Percentiles rank a stretch among this genome's conserved stretches.
These are phyloP conservation scores for Brettanomyces custersianus DNA, from an alignment of 805 yeast species.

Conservation along the genomic window DNA sequence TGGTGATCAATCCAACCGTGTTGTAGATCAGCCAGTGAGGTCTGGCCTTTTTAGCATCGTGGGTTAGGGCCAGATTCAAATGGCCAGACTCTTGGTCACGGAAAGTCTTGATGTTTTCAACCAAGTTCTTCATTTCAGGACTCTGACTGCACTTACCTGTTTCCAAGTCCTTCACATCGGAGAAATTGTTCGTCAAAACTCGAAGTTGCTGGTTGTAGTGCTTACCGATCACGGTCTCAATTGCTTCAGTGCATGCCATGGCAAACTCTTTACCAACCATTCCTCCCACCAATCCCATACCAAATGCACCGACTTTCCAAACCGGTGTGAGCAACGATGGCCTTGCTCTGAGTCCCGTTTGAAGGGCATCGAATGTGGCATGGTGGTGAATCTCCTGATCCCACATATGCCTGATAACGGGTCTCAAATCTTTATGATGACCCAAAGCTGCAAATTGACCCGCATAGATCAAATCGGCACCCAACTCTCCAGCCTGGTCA, in stretches of 20 bases:
- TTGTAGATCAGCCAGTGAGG: slow-evolving; percentile 89
- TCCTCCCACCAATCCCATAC: slow-evolving; percentile 83
- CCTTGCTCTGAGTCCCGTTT: slow-evolving; percentile 69
- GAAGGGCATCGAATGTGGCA: slow-evolving; percentile 71
- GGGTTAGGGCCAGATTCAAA: slow-evolving; percentile 82
- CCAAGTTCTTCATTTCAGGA: slow-evolving; percentile 50
- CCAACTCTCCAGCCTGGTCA: slow-evolving; percentile 97
- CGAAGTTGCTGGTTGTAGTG: slow-evolving; percentile 91
- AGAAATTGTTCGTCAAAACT: slow-evolving; percentile 58
- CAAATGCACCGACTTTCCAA: slow-evolving; percentile 88
- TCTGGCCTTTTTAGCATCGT: slow-evolving; percentile 88
- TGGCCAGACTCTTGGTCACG: slow-evolving; percentile 95
- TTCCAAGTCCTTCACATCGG: slow-evolving; percentile 30
- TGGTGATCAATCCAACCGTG: slow-evolving; percentile 72
- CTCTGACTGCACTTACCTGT: slow-evolving; percentile 27
- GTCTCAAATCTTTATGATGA: slow-evolving; percentile 64
- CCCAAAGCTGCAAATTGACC: slow-evolving; percentile 81
- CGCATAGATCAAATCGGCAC: slow-evolving; percentile 86
- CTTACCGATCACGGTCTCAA: slow-evolving; percentile 94
- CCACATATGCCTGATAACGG: slow-evolving; percentile 92
- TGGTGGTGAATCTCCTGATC: slow-evolving; percentile 94
- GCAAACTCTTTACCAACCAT: slow-evolving; percentile 88
- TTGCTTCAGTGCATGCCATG: slow-evolving; percentile 99
- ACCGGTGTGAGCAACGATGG: slow-evolving; percentile 88
- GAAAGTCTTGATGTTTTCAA: slow-evolving; percentile 58